These are phyloP conservation scores for Gynandropsis gynandra DNA, from an alignment of 345 rosid species.

Conservation along the genomic window DNA sequence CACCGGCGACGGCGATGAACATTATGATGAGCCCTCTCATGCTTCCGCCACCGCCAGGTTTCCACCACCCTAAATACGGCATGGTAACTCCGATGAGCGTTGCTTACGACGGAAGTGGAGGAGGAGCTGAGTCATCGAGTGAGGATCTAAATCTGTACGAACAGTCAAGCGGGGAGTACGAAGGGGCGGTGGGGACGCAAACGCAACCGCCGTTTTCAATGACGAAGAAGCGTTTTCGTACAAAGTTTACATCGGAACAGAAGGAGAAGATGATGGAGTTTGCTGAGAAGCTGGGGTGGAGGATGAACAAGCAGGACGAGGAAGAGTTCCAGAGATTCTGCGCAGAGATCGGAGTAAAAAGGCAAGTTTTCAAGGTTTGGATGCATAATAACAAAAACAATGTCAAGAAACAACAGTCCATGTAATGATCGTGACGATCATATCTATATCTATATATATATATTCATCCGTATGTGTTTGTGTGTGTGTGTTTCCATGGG, in stretches of 20 bases:
- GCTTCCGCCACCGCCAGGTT: slow-evolving; percentile 22
- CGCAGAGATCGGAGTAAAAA: slow-evolving; percentile 52
- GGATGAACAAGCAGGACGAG: slow-evolving; percentile 62
- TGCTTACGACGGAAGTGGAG: slow-evolving; percentile 45
- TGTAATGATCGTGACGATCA: background rate
- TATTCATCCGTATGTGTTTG: no score
- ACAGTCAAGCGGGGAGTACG: slow-evolving; percentile 37
- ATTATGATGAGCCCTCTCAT: slow-evolving; percentile 43
- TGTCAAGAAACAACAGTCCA: slow-evolving; percentile 44
- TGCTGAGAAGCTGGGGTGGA: slow-evolving; percentile 74
- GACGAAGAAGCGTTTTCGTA: slow-evolving; percentile 60
- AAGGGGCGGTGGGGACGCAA: slow-evolving; percentile 23
- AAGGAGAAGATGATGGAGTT: slow-evolving; percentile 75
- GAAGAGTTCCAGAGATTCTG: slow-evolving; percentile 58
- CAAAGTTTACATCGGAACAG: slow-evolving; percentile 62
- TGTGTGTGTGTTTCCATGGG: no score
- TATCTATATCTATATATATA: no score
- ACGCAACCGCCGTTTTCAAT: slow-evolving; percentile 41
- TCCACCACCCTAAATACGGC: slow-evolving; percentile 34
- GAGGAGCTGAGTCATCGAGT: slow-evolving; percentile 66
- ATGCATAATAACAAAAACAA: slow-evolving; percentile 79
- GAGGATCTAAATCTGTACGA: slow-evolving; percentile 56
- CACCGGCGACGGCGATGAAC: slow-evolving; percentile 18
- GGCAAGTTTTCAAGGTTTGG: slow-evolving; percentile 81
- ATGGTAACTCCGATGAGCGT: slow-evolving; percentile 64